These are phyloP conservation scores for Clausena lansium DNA, from an alignment of 345 rosid species.

Conservation along the genomic window DNA sequence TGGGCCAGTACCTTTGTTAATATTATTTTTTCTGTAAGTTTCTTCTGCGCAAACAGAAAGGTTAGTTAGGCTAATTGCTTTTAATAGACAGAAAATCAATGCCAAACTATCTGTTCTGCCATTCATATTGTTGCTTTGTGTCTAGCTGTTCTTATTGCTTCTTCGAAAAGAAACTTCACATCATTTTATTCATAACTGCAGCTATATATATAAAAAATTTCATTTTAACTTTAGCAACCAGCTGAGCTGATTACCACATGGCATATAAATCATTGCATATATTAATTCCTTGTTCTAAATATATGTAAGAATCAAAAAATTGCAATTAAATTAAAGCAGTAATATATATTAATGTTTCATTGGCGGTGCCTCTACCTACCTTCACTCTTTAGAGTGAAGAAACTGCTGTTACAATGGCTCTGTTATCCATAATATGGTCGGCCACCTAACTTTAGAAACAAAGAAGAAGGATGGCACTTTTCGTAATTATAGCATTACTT, in stretches of 20 bases:
- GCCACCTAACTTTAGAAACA: slow-evolving; percentile 6
- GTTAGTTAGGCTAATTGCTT: not conserved
- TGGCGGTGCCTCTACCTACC: not conserved
- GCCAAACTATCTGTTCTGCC: not conserved
- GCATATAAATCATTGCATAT: too few species aligned
- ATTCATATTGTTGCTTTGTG: not conserved
- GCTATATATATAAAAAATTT: not conserved
- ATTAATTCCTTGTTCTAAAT: too few species aligned
- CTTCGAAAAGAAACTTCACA: not conserved
- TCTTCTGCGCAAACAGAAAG: not conserved
- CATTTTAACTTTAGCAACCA: too few species aligned
- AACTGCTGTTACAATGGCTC: not conserved
- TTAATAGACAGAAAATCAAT: not conserved
- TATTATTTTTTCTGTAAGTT: not conserved
- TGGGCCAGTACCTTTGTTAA: not conserved
- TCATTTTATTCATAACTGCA: not conserved
- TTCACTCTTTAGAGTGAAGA: not conserved
- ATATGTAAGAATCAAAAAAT: too few species aligned
- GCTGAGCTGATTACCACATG: too few species aligned
- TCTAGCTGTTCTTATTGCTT: not conserved
- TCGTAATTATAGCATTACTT: not conserved
- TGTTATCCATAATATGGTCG: not conserved
- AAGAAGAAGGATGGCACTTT: not conserved
- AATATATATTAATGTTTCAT: not conserved
- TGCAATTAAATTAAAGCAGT: too few species aligned